A percentile compares a stretch with the other conserved stretches of the same genome.
phyloP scores from a whole-genome alignment of 192 early-diverging fungal genomes.

The Allomyces arbusculus region DNA sequence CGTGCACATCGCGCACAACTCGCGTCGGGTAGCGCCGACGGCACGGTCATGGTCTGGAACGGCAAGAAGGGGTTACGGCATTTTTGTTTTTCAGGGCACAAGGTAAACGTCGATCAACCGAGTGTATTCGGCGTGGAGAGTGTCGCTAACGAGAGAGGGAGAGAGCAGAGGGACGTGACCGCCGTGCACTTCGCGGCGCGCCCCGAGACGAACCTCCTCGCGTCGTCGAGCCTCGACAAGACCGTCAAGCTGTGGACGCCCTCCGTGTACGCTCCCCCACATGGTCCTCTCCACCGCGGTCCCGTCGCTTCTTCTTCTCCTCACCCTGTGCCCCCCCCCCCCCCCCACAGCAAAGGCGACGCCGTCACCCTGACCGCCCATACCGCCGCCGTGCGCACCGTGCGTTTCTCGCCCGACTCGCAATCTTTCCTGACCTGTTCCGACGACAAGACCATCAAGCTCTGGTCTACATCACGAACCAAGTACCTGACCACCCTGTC shows the following conservation, averaged over 20 bases:
- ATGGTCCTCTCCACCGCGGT: too few species aligned
- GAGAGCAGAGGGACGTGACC: slow-evolving; percentile 2
- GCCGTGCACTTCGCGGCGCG: not conserved
- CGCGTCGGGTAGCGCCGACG: slow-evolving; percentile 28
- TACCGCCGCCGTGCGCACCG: slow-evolving; percentile 30
- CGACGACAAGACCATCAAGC: slow-evolving; percentile 36
- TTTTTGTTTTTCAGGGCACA: slow-evolving; percentile 36
- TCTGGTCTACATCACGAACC: slow-evolving; percentile 31
- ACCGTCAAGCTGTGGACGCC: slow-evolving; percentile 41
- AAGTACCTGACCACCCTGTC: slow-evolving; percentile 34
- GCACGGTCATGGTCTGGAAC: slow-evolving; percentile 45
- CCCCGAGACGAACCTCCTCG: slow-evolving; percentile 13
- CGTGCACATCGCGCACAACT: slow-evolving; percentile 34
- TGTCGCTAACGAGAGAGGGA: too few species aligned
- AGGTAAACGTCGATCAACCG: slow-evolving; percentile 1
- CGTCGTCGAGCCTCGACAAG: slow-evolving; percentile 26
- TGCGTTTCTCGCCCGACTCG: slow-evolving; percentile 30
- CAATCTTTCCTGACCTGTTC: slow-evolving; percentile 23
- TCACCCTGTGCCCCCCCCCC: not conserved
- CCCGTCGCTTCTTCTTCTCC: too few species aligned
- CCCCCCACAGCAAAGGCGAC: slow-evolving; percentile 26
- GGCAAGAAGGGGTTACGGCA: slow-evolving; percentile 36
- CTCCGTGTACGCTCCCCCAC: slow-evolving; percentile 18
- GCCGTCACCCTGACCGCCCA: slow-evolving; percentile 37
- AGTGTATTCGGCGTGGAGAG: too few species aligned